Evolutionary conservation across 306 rosid genomes (phyloP).

Genomic region (Dryas alaskensis): DNA sequence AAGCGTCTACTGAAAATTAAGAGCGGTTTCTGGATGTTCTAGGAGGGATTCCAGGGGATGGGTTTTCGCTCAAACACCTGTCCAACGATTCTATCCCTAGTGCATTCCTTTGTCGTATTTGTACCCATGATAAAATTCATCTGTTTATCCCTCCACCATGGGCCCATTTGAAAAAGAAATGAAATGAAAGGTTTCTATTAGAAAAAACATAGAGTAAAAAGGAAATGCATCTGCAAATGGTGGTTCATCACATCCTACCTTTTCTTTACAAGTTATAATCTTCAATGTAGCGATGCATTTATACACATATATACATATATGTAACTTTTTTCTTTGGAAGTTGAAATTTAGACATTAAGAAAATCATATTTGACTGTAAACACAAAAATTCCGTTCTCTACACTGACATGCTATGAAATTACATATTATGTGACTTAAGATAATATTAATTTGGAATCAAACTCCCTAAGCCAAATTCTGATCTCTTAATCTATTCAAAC

Average conservation of each 20-base stretch:
- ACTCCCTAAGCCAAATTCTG: background rate
- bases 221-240: background rate
- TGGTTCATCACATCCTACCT: too few species aligned
- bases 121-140: background rate
- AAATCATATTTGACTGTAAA: too few species aligned
- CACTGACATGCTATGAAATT: background rate
- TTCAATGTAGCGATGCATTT: too few species aligned
- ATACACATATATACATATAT: too few species aligned
- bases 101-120: background rate
- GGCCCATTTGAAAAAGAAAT: background rate
- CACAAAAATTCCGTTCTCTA: too few species aligned
- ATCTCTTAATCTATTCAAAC: background rate
- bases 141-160: background rate
- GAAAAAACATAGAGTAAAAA: background rate
- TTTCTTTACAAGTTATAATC: too few species aligned
- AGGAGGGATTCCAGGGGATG: background rate
- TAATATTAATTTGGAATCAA: background rate
- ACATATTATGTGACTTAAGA: background rate
- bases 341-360: too few species aligned
- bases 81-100: background rate
- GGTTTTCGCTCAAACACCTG: background rate
- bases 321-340: too few species aligned
- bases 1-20: background rate
- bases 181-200: background rate
- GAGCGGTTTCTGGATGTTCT: background rate